These are phyloP conservation scores for Trichophaea hybrida DNA, from an alignment of 2,329 filamentous ascomycete genomes.

Conservation along the genomic window DNA sequence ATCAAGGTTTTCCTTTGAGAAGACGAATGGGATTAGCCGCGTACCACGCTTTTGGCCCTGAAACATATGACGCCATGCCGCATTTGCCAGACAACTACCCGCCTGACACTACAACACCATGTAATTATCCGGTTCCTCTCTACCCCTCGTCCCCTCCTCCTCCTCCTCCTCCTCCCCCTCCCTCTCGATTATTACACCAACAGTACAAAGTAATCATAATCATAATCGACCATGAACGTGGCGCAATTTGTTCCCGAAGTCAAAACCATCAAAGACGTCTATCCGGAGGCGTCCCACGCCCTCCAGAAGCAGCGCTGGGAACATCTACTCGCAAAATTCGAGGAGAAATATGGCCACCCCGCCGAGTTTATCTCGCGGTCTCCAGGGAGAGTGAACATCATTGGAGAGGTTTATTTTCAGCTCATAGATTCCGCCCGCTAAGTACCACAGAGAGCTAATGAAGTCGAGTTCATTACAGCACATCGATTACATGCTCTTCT, in stretches of 20 bases:
- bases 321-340: slow-evolving; percentile 55
- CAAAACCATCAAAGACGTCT: slow-evolving; percentile 64
- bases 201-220: neutral
- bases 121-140: too few relatives aligned
- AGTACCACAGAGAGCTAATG: neutral
- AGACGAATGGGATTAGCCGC: too few relatives aligned
- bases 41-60: too few relatives aligned
- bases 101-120: too few relatives aligned
- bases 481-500: slow-evolving; percentile 96
- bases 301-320: slow-evolving; percentile 63
- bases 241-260: slow-evolving; percentile 32
- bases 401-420: slow-evolving; percentile 49
- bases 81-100: too few relatives aligned
- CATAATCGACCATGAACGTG: neutral
- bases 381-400: slow-evolving; percentile 91
- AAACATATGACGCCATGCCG: too few relatives aligned
- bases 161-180: too few relatives aligned
- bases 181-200: too few relatives aligned
- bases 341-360: slow-evolving; percentile 50
- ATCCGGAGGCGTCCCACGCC: slow-evolving; percentile 56
- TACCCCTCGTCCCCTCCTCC: too few relatives aligned
- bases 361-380: slow-evolving; percentile 77
- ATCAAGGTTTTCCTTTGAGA: too few relatives aligned
- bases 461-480: slow-evolving; percentile 37
- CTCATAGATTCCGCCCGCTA: neutral